Evolutionary conservation across 169 alveolate species (phyloP).

Genomic region (Plasmodium cynomolgi): DNA sequence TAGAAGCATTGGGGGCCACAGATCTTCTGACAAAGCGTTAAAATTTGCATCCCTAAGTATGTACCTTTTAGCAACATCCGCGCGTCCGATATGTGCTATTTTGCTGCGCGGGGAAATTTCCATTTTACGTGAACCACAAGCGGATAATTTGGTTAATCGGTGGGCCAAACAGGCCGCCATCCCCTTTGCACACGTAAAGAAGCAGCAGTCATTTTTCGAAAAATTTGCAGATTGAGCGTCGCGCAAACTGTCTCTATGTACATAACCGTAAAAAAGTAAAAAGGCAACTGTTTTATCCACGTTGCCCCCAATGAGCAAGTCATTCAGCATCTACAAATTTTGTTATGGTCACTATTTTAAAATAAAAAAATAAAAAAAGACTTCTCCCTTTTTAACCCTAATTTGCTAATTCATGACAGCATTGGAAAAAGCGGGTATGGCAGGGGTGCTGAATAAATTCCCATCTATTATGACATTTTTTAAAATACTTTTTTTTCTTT

Average conservation of each 20-base stretch:
- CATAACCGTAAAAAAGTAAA: not conserved
- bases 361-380: not conserved
- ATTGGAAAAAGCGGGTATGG: not conserved
- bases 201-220: not conserved
- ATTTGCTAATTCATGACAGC: not conserved
- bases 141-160: not conserved
- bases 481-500: not conserved
- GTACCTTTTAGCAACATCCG: not conserved
- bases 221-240: not conserved
- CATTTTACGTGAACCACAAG: not conserved
- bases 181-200: not conserved
- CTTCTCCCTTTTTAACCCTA: not conserved
- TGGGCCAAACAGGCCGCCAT: not conserved
- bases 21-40: not conserved
- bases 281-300: not conserved
- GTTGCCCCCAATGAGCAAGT: not conserved
- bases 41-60: not conserved
- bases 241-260: not conserved
- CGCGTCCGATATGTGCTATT: not conserved
- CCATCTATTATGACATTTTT: not conserved
- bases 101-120: not conserved
- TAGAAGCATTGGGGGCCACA: not conserved
- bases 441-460: not conserved
- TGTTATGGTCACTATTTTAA: not conserved
- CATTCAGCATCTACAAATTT: not conserved